These are phyloP conservation scores for Glarea lozoyensis DNA, from an alignment of 495 filamentous ascomycete species.

Conservation along the genomic window DNA sequence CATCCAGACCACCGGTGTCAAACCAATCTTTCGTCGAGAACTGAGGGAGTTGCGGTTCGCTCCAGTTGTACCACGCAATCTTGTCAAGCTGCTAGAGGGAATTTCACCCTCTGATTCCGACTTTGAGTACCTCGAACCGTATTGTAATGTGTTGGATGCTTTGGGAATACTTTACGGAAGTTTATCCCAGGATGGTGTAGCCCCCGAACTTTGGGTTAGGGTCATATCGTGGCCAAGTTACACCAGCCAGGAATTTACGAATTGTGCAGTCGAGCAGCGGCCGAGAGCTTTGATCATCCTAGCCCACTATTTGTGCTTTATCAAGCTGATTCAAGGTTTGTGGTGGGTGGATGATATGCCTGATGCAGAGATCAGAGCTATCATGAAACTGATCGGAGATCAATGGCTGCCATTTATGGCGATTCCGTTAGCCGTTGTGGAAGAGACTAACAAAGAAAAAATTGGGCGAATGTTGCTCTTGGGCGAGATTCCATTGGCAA, in stretches of 20 bases:
- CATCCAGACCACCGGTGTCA: neutral
- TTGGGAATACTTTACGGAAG: conserved; percentile 15
- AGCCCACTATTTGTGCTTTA: conserved; percentile 35
- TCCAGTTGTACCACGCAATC: conserved; percentile 7
- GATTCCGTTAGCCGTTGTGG: conserved; percentile 4
- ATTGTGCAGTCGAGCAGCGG: conserved; percentile 36
- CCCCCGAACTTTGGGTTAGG: conserved; percentile 4
- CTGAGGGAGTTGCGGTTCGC: conserved; percentile 2
- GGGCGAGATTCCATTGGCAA: too few relatives aligned
- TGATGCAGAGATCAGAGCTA: conserved; percentile 29
- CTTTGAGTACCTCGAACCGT: conserved; percentile 8
- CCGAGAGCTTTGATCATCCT: conserved; percentile 47
- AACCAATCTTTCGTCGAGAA: conserved; percentile 11
- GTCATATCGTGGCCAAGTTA: conserved; percentile 35
- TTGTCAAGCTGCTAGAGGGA: conserved; percentile 11
- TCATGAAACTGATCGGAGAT: conserved; percentile 26
- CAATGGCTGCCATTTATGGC: conserved; percentile 22
- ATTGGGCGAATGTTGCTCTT: conserved; percentile 9
- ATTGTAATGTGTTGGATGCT: conserved; percentile 12
- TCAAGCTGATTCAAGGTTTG: conserved; percentile 25
- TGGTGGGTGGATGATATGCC: conserved; percentile 40
- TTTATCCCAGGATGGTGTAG: conserved; percentile 11
- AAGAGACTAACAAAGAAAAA: conserved; percentile 5
- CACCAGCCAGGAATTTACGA: conserved; percentile 40
- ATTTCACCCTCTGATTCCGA: conserved; percentile 12